A percentile compares a stretch with the other conserved stretches of the same genome.
Conservation (phyloP, 2,329 filamentous ascomycete genomes). For the Lachnellula hyalina region DNA sequence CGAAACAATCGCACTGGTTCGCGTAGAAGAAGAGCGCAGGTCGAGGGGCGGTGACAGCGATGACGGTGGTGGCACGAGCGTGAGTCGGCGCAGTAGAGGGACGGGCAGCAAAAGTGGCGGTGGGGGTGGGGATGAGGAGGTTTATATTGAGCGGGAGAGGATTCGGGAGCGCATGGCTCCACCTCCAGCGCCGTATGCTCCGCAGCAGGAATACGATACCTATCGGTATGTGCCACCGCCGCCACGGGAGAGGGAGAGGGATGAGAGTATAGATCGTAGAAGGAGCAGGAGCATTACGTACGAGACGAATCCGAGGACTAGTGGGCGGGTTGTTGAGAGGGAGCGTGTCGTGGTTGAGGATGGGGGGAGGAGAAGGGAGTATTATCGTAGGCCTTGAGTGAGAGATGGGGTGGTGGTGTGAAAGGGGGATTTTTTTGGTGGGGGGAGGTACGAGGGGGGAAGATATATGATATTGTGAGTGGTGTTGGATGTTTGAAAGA, state of each 20-base stretch:
- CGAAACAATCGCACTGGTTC: too few species aligned
- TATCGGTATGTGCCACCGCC: conserved; percentile 22
- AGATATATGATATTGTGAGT: neutral
- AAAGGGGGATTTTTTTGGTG: neutral
- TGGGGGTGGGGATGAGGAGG: conserved; percentile 17
- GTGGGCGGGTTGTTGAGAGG: conserved; percentile 18
- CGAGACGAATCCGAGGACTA: conserved; percentile 19
- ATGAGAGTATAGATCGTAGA: conserved; percentile 5
- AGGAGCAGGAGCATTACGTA: conserved; percentile 23
- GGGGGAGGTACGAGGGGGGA: neutral
- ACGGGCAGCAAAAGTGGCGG: neutral
- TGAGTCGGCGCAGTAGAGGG: conserved; percentile 2
- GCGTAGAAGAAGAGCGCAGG: neutral
- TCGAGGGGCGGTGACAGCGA: conserved; percentile 19
- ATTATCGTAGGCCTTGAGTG: conserved; percentile 18
- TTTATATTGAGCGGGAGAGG: conserved; percentile 26
- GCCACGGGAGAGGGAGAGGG: conserved; percentile 5
- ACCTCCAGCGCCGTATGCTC: conserved; percentile 1
- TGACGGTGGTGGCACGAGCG: conserved; percentile 2
- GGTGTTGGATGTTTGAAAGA: neutral
- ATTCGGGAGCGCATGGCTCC: conserved; percentile 9
- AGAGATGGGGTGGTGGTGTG: neutral
- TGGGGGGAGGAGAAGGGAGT: conserved; percentile 27
- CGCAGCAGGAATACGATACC: conserved; percentile 15
- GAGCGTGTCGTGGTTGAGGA: conserved; percentile 24